These are phyloP conservation scores for Aspergillus sp. DNA, from an alignment of 2,329 filamentous ascomycete species.

Conservation along the genomic window DNA sequence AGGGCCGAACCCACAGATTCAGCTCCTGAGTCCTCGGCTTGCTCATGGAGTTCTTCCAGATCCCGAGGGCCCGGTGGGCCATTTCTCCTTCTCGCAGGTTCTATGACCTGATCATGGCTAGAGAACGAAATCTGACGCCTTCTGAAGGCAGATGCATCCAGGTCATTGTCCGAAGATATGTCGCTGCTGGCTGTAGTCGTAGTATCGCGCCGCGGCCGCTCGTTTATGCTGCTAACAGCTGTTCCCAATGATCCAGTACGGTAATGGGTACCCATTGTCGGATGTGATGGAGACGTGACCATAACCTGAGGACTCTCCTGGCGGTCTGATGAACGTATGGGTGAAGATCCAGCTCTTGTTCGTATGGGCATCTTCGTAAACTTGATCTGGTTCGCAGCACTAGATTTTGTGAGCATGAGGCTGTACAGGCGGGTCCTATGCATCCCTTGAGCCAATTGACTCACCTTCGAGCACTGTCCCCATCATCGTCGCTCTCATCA, in stretches of 20 bases:
- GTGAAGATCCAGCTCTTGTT: constrained; percentile 83
- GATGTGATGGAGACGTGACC: constrained; percentile 58
- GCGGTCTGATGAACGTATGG: constrained; percentile 61
- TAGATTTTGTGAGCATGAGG: constrained; percentile 30
- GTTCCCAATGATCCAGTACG: constrained; percentile 60
- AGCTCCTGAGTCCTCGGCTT: constrained; percentile 51
- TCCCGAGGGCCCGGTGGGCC: constrained; percentile 32
- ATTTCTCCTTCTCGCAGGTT: constrained; percentile 31
- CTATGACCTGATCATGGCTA: constrained; percentile 38
- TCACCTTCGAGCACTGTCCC: constrained; percentile 46
- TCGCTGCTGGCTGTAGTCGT: constrained; percentile 67
- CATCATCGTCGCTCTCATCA: constrained; percentile 67
- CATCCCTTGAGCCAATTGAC: constrained; percentile 7
- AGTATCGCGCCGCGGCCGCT: constrained; percentile 61
- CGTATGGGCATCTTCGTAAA: constrained; percentile 95
- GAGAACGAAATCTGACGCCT: constrained; percentile 55
- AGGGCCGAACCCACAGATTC: constrained; percentile 53
- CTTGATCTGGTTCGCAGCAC: constrained; percentile 85
- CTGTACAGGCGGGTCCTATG: not conserved
- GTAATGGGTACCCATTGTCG: constrained; percentile 49
- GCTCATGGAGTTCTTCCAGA: constrained; percentile 39
- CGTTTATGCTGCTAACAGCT: constrained; percentile 54
- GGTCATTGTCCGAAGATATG: constrained; percentile 66
- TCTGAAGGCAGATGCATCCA: constrained; percentile 56
- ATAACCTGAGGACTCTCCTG: constrained; percentile 52